Conservation (phyloP, 495 filamentous ascomycete species). For the Penicilliopsis zonata region DNA sequence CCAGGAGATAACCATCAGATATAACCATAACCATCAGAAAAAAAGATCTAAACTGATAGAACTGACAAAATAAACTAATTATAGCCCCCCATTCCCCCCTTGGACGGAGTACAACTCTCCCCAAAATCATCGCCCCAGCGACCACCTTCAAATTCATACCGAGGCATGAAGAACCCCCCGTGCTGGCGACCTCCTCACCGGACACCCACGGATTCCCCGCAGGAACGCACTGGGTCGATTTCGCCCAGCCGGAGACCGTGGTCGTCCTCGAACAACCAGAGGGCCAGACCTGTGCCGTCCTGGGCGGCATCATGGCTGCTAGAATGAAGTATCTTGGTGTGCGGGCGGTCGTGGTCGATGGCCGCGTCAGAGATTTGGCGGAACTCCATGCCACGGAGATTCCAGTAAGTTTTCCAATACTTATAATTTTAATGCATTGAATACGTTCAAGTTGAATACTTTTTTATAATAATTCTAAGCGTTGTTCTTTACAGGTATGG, state of each 20-base stretch:
- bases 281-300: slow-evolving; percentile 47
- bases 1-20: background rate
- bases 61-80: background rate
- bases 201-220: slow-evolving; percentile 22
- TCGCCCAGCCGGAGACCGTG: slow-evolving; percentile 36
- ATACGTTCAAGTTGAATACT: background rate
- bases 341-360: slow-evolving; percentile 42
- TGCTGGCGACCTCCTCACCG: slow-evolving; percentile 13
- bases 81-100: slow-evolving; percentile 22
- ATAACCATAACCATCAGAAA: slow-evolving; percentile 4
- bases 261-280: slow-evolving; percentile 48
- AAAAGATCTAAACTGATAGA: background rate
- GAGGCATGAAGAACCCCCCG: slow-evolving; percentile 20
- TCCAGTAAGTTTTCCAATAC: slow-evolving; percentile 25
- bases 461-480: background rate
- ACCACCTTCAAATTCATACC: slow-evolving; percentile 52
- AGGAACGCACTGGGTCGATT: slow-evolving; percentile 49
- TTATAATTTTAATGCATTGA: background rate
- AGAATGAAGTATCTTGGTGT: slow-evolving; percentile 47
- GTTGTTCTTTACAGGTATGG: slow-evolving; percentile 35
- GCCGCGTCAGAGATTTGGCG: slow-evolving; percentile 49
- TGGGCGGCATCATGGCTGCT: slow-evolving; percentile 57
- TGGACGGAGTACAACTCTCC: slow-evolving; percentile 15
- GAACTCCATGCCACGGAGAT: slow-evolving; percentile 35
- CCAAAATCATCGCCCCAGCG: slow-evolving; percentile 43